These are phyloP conservation scores for Cocos nucifera DNA, from an alignment of 176 grass and related monocot genomes.

Conservation along the genomic window DNA sequence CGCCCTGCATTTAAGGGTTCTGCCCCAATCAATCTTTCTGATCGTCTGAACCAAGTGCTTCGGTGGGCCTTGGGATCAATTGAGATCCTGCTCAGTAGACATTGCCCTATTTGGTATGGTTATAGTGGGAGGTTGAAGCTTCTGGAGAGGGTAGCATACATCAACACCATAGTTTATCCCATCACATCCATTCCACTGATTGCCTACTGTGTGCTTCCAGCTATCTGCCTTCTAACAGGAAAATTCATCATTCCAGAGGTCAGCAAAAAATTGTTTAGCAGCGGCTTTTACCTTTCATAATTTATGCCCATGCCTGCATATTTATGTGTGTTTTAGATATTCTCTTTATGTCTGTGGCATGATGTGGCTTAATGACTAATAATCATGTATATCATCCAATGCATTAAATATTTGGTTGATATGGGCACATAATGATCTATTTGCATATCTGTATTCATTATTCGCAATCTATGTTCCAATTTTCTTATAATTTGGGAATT, in stretches of 20 bases:
- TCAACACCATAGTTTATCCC: constrained; percentile 34
- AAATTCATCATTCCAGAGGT: constrained; percentile 44
- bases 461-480: no score
- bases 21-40: constrained; percentile 15
- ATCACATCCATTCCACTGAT: constrained; percentile 46
- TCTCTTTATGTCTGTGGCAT: no score
- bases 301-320: background rate
- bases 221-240: constrained; percentile 45
- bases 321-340: no score
- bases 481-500: no score
- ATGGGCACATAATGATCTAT: no score
- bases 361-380: no score
- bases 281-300: background rate
- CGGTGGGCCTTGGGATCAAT: constrained; percentile 38
- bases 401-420: no score
- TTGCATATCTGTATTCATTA: no score
- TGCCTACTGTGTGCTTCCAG: constrained; percentile 51
- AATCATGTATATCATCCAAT: no score
- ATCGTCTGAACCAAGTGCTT: constrained; percentile 32
- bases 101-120: constrained; percentile 49
- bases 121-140: constrained; percentile 25
- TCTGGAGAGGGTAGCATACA: constrained; percentile 48
- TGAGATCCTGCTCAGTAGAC: constrained; percentile 38
- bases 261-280: background rate
- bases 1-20: constrained; percentile 34